Evolutionary conservation across 208 protist species (phyloP), one percentile per base, ranked within the genome.

Genomic region (Acanthamoeba rhysodes): DNA sequence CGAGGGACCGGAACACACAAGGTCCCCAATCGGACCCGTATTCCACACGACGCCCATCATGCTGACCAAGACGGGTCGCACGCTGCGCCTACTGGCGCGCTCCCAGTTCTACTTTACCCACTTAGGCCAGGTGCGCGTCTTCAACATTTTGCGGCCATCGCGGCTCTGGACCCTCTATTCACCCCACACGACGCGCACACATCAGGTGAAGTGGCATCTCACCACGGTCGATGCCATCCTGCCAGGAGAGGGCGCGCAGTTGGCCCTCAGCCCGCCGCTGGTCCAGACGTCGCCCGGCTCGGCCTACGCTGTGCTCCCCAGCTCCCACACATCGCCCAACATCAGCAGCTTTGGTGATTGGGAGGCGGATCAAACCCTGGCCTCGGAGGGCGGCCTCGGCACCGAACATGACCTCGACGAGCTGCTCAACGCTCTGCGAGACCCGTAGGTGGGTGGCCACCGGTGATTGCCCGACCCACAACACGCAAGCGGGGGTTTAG

Each of bases 81-180:
- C 27, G 45, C n/a, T 85, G 32, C 76, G 24, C 14, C 5, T 57
- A 4, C 0, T 59, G 41, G 34, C 45, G 8, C 32, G 45, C 53
- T 85, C 6, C 32, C 76, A 85, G 45, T 85, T 18, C 48, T 85
- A n/a, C 76, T 85, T 59, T 57, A 18, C 45, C 24, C 76, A 48
- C 45, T 0, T 8, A 18, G 76, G 76, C 45, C 76, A 57, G 45
- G 76, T 85, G 32, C 76, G 16, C 12, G 0, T 78, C 29, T 5
- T 78, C 70, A 34, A 34, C n/a, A 41, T 0, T 41, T 12, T 48
- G 24, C 29, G 70, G 10, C 37, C 32, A 76, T 37, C 22, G 29
- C 70, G 18, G 18, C 18, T 20, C 18, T 29, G 24, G 4, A 45
- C 41, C 4, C 9, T 45, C 41, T 45, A 45, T 45, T 66, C 59